phyloP scores from a whole-genome alignment of 1,139 yeast species.

The Spencermartinsiella ligniputridi region DNA sequence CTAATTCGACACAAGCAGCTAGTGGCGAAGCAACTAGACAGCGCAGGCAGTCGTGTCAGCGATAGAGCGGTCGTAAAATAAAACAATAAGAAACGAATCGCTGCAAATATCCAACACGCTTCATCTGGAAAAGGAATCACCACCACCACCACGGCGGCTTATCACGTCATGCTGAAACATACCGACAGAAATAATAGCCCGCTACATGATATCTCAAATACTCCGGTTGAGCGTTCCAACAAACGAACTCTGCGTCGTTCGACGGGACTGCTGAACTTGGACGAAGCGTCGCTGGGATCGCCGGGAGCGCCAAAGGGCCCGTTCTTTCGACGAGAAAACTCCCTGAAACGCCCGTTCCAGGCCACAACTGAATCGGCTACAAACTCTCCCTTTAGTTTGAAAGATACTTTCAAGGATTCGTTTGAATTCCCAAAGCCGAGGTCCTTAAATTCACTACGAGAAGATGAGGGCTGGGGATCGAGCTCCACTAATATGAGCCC shows the following conservation, averaged over 20 bases:
- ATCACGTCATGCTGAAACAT: not conserved
- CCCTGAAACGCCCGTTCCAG: slow-evolving; percentile 15
- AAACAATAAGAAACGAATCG: too few relatives aligned
- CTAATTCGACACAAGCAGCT: too few relatives aligned
- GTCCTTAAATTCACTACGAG: not conserved
- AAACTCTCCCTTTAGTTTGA: not conserved
- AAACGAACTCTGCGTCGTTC: slow-evolving; percentile 27
- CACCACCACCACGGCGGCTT: too few relatives aligned
- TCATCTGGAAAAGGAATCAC: too few relatives aligned
- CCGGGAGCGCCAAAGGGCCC: slow-evolving; percentile 9
- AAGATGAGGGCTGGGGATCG: not conserved
- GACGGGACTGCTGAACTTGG: slow-evolving; percentile 38
- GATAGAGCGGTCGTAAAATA: too few relatives aligned
- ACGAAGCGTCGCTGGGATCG: slow-evolving; percentile 33
- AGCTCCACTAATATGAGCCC: not conserved
- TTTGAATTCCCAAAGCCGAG: slow-evolving; percentile 5
- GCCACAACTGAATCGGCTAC: not conserved
- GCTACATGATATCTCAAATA: not conserved
- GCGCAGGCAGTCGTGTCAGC: too few relatives aligned
- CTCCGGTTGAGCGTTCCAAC: not conserved
- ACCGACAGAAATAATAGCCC: not conserved
- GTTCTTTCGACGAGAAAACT: slow-evolving; percentile 2
- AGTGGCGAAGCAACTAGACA: too few relatives aligned
- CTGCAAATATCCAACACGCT: too few relatives aligned
- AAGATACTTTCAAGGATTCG: not conserved